Base-by-base conservation (phyloP, 73 alveolate species). In the Diophrys appendiculata region DNA sequence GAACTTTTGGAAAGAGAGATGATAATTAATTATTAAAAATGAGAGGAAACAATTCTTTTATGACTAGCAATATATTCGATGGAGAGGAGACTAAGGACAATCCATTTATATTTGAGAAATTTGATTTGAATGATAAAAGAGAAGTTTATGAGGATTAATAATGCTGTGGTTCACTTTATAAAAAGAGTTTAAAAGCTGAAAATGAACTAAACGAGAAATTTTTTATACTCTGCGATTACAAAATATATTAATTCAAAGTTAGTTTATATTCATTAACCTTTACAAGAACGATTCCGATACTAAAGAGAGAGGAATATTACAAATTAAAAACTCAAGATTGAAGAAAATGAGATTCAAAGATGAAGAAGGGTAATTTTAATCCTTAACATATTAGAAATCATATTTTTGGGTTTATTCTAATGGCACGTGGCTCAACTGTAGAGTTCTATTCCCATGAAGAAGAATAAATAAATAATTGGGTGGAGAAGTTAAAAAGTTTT, bases 51-150 rank as follows among this genome's bases (percentile, higher is more conserved):
- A 60, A 25, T 22, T 60, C 2, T 5, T 14, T 60, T 60, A 5
- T 25, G 13, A 3, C 11, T n/a, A 60, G 71, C 11, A 70, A 56
- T 3, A 70, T 80, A 1, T 80, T 80, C 32, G 88, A 80, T 29
- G 43, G 54, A 60, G 88, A 80, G 29, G 88, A 80, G 69, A 82
- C 68, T 52, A 80, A 80, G 76, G 70, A 80, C 32, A 80, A 80
- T 54, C 88, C 88, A 1, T 80, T 80, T 67, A 69, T 80, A 1
- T 80, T 80, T 52, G 88, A 80, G 82, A 80, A 80, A 53, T 80
- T 80, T 29, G 70, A 30, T 32, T 52, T 80, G 22, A 60, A 56
- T 28, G 76, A 30, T 18, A 69, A 35, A 32, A 65, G 35, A 24
- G 82, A 80, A 0, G 68, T 26, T 5, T 80, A 80, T 68, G 65